Conservation (phyloP, 2,329 filamentous ascomycete species). For the Fonsecaea nubica region DNA sequence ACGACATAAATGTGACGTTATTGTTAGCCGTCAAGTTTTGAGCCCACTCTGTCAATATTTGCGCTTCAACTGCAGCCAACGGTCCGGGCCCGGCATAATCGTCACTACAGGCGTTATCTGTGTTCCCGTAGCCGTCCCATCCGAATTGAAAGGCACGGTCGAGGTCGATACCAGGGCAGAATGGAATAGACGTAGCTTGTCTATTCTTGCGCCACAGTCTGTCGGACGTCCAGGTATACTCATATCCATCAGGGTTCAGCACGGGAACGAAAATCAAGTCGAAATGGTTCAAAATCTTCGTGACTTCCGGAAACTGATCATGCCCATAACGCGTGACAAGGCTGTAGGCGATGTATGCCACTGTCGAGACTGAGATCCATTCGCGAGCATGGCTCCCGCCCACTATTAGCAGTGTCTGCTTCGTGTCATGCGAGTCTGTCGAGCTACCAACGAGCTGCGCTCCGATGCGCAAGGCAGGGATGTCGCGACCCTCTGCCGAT, state of each 20-base stretch:
- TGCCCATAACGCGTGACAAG: conserved; percentile 82
- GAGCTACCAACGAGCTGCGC: conserved; percentile 51
- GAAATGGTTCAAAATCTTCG: conserved; percentile 79
- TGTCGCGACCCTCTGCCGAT: conserved; percentile 87
- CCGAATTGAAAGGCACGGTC: conserved; percentile 85
- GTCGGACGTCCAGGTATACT: conserved; percentile 90
- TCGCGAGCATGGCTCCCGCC: conserved; percentile 93
- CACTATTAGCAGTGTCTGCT: conserved; percentile 80
- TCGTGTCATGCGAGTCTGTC: conserved; percentile 50
- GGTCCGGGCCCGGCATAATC: conserved; percentile 83
- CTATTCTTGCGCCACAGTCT: conserved; percentile 94
- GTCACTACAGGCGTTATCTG: conserved; percentile 85
- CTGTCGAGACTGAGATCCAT: conserved; percentile 93
- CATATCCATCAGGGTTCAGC: conserved; percentile 91
- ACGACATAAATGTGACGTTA: conserved; percentile 78
- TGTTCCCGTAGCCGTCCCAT: conserved; percentile 73
- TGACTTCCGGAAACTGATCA: conserved; percentile 67
- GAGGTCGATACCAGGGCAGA: conserved; percentile 87
- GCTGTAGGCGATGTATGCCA: conserved; percentile 88
- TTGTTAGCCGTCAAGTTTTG: conserved; percentile 74
- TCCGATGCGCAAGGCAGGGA: conserved; percentile 80
- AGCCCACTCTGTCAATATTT: conserved; percentile 79
- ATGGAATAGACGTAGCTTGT: conserved; percentile 79
- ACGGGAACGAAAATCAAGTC: conserved; percentile 89
- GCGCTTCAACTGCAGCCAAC: conserved; percentile 82